phyloP scores from a whole-genome alignment of 768 basidiomycete genomes.

The Leccinum subgranulosum region DNA sequence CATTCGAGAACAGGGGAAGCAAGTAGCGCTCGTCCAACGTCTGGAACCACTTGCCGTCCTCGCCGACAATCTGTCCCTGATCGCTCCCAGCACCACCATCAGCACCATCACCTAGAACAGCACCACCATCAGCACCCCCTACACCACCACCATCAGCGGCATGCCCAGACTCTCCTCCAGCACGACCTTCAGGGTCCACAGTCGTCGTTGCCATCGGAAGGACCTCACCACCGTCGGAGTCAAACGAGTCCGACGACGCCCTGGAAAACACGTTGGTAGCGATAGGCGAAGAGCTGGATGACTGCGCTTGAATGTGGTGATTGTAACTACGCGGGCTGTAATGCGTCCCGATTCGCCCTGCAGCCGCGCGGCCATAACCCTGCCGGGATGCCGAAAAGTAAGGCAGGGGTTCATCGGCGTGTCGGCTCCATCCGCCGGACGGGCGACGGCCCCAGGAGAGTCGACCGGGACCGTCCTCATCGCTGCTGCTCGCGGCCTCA shows the following conservation, averaged over 20 bases:
- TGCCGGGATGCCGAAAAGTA: constrained; percentile 29
- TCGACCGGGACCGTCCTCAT: constrained; percentile 43
- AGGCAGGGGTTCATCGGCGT: constrained; percentile 42
- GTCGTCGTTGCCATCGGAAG: constrained; percentile 68
- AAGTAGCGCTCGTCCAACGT: constrained; percentile 92
- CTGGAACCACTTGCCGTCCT: constrained; percentile 96
- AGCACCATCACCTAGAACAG: background rate
- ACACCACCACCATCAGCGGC: background rate
- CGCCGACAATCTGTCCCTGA: constrained; percentile 31
- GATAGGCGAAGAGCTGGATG: constrained; percentile 13
- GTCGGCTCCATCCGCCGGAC: constrained; percentile 42
- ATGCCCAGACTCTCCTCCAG: background rate
- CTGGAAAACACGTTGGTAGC: constrained; percentile 53
- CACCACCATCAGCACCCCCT: background rate
- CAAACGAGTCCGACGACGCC: constrained; percentile 71
- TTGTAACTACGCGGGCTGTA: constrained; percentile 57
- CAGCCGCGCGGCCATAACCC: constrained; percentile 30
- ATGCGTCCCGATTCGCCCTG: constrained; percentile 52
- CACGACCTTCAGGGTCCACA: constrained; percentile 20
- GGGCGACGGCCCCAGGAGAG: constrained; percentile 34
- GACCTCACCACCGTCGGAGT: constrained; percentile 76
- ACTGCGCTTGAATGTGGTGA: constrained; percentile 45
- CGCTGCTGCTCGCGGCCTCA: constrained; percentile 61
- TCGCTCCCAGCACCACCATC: background rate
- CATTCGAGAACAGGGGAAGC: constrained; percentile 89